Conservation (phyloP, 331 rosid species). For the Quercus tomentella region DNA sequence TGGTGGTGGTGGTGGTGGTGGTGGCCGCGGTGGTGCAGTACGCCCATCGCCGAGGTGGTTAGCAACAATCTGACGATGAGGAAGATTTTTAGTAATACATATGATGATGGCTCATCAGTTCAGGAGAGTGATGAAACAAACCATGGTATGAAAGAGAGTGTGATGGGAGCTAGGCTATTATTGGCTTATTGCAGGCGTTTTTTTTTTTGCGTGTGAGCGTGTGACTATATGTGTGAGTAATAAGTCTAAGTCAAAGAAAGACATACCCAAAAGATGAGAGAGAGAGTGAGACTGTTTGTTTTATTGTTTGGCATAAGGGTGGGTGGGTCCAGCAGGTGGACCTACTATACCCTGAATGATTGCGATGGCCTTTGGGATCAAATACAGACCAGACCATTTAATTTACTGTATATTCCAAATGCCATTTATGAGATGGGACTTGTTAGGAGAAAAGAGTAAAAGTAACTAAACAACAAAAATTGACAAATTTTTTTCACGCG, state of each 20-base stretch:
- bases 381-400: background rate
- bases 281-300: conserved; percentile 16
- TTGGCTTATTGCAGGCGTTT: conserved; percentile 19
- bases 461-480: too few species aligned
- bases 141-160: background rate
- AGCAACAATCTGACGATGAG: background rate
- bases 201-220: conserved; percentile 25
- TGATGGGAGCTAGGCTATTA: background rate
- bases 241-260: conserved; percentile 52
- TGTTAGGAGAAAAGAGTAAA: too few species aligned
- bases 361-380: conserved; percentile 12
- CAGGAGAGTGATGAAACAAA: too few species aligned
- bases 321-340: conserved; percentile 19
- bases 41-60: conserved; percentile 51
- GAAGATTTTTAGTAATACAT: background rate
- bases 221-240: conserved; percentile 6
- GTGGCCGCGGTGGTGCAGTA: conserved; percentile 32
- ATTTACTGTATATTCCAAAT: too few species aligned
- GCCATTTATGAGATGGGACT: too few species aligned
- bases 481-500: too few species aligned
- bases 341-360: conserved; percentile 34
- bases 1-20: conserved; percentile 1
- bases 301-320: conserved; percentile 21
- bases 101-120: too few species aligned
- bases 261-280: conserved; percentile 6